phyloP scores from a whole-genome alignment of 805 yeast species.

The Ogataea pilisensis region DNA sequence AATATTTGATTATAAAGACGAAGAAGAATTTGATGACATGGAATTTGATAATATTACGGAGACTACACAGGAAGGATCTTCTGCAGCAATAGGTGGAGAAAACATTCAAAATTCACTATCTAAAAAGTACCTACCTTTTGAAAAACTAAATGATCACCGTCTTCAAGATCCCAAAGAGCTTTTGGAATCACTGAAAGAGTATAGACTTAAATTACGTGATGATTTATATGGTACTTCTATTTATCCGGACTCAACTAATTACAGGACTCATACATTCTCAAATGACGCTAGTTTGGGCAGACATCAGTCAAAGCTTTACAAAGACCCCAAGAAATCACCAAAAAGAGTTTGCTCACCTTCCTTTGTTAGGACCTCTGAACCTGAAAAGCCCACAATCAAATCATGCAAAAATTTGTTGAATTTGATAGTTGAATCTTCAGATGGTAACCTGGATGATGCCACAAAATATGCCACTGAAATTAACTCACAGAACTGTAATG shows the following conservation, averaged over 20 bases:
- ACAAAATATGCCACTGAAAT: conserved; percentile 67
- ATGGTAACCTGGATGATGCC: conserved; percentile 58
- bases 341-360: conserved; percentile 43
- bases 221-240: conserved; percentile 1
- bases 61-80: not conserved
- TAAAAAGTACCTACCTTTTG: not conserved
- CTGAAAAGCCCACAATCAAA: conserved; percentile 32
- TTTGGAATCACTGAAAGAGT: not conserved
- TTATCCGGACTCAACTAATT: not conserved
- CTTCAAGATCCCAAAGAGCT: not conserved
- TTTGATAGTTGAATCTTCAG: conserved; percentile 56
- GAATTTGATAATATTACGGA: conserved; percentile 17
- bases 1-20: conserved; percentile 14
- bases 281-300: not conserved
- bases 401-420: conserved; percentile 33
- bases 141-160: conserved; percentile 1
- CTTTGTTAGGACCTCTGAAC: conserved; percentile 19
- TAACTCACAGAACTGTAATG: conserved; percentile 57
- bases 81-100: no score
- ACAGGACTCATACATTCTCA: not conserved
- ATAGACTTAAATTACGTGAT: conserved; percentile 1
- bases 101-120: not conserved
- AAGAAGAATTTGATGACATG: conserved; percentile 17
- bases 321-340: conserved; percentile 28
- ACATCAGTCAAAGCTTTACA: not conserved